Conservation (phyloP, 2,329 filamentous ascomycete species). For the Alternaria sp. region DNA sequence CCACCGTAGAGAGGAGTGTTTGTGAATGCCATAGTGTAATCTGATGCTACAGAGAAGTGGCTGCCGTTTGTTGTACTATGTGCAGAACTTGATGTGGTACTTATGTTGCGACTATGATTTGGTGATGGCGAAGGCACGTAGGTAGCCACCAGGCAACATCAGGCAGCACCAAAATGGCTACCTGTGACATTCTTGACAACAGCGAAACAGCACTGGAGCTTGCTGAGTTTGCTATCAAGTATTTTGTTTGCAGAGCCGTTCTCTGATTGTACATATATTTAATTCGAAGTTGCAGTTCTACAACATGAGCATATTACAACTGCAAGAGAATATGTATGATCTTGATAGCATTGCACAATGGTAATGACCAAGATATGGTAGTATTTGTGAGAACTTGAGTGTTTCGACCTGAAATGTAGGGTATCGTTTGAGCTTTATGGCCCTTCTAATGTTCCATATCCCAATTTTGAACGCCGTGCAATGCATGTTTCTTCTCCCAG, state of each 20-base stretch:
- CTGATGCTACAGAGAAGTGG: slow-evolving; percentile 27
- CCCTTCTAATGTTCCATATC: slow-evolving; percentile 32
- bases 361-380: background rate
- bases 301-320: background rate
- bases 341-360: background rate
- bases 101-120: slow-evolving; percentile 33
- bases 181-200: slow-evolving; percentile 17
- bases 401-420: slow-evolving; percentile 22
- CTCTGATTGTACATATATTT: accelerated
- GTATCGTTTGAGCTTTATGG: slow-evolving; percentile 45
- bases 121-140: slow-evolving; percentile 25
- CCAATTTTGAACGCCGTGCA: slow-evolving; percentile 42
- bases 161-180: slow-evolving; percentile 40
- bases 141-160: slow-evolving; percentile 47
- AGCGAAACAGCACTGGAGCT: background rate
- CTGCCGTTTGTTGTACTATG: slow-evolving; percentile 8
- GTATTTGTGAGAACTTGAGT: background rate
- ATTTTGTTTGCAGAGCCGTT: background rate
- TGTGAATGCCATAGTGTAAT: slow-evolving; percentile 58
- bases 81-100: slow-evolving; percentile 11
- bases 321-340: background rate
- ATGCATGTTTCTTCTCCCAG: slow-evolving; percentile 32
- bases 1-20: slow-evolving; percentile 74
- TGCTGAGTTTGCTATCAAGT: accelerated
- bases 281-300: background rate